A percentile compares a stretch with the other conserved stretches of the same genome.
Conservation (phyloP, 2,329 filamentous ascomycete species). For the Diaporthe sp. region DNA sequence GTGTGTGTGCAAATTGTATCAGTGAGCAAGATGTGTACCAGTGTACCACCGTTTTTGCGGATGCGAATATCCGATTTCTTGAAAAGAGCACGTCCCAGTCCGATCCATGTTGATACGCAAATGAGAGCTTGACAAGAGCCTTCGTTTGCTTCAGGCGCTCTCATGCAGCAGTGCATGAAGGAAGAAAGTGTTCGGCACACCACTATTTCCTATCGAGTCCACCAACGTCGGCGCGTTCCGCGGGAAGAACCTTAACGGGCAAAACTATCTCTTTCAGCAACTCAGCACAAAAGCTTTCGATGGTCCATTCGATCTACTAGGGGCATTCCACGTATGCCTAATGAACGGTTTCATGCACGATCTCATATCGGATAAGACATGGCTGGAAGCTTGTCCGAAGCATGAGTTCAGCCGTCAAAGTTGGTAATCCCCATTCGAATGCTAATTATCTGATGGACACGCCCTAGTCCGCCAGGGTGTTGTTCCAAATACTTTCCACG, state of each 20-base stretch:
- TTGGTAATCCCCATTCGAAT: background rate
- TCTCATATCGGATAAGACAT: background rate
- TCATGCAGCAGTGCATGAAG: background rate
- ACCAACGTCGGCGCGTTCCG: background rate
- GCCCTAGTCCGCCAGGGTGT: constrained; percentile 39
- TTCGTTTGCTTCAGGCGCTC: background rate
- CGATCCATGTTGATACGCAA: background rate
- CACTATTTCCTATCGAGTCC: too few species aligned
- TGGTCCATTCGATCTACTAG: background rate
- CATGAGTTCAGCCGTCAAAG: background rate
- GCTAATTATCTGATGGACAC: background rate
- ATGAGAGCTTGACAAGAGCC: background rate
- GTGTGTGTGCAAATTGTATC: too few species aligned
- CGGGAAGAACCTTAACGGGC: background rate
- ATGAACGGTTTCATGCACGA: background rate
- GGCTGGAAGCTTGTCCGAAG: background rate
- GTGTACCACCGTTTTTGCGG: too few species aligned
- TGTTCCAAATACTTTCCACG: constrained; percentile 66
- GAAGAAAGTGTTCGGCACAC: background rate
- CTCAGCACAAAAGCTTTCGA: background rate
- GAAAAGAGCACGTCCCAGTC: background rate
- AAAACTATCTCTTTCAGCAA: background rate
- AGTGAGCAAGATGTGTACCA: too few species aligned
- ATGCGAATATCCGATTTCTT: too few species aligned
- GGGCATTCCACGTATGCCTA: background rate